phyloP scores from a whole-genome alignment of 1,139 yeast species.

The Lodderomyces beijingensis region DNA sequence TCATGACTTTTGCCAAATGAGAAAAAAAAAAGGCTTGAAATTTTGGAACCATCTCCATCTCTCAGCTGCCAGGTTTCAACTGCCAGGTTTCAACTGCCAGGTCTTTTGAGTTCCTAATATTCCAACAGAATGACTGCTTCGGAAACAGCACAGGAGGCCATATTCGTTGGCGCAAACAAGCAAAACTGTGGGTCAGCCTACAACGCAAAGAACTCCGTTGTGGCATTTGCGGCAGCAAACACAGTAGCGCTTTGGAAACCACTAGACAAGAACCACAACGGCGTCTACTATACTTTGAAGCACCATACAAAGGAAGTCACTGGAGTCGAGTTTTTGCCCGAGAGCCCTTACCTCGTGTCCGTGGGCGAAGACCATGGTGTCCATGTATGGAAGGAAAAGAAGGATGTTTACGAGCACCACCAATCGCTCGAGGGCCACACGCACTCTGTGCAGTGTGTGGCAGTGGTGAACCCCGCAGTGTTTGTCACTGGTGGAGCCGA shows the following conservation, averaged over 20 bases:
- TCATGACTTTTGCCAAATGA: no score
- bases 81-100: no score
- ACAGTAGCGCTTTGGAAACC: constrained; percentile 79
- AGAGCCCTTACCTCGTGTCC: constrained; percentile 46
- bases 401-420: constrained; percentile 17
- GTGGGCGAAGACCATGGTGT: constrained; percentile 63
- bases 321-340: constrained; percentile 53
- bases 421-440: constrained; percentile 38
- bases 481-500: constrained; percentile 65
- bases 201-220: constrained; percentile 29
- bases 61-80: no score
- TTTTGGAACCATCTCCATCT: no score
- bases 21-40: not conserved
- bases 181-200: constrained; percentile 68
- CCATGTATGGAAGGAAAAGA: constrained; percentile 50
- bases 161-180: constrained; percentile 76
- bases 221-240: constrained; percentile 76
- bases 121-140: constrained; percentile 6
- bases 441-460: constrained; percentile 49
- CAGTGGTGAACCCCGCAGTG: constrained; percentile 28
- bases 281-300: constrained; percentile 54
- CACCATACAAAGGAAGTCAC: constrained; percentile 56
- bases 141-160: constrained; percentile 41
- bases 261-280: constrained; percentile 30
- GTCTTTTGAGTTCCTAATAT: no score